Percentiles rank a stretch among this genome's conserved stretches.
Evolutionary conservation across 2,329 filamentous ascomycete species (phyloP).

Genomic region (Davidsoniella neocaledoniae): DNA sequence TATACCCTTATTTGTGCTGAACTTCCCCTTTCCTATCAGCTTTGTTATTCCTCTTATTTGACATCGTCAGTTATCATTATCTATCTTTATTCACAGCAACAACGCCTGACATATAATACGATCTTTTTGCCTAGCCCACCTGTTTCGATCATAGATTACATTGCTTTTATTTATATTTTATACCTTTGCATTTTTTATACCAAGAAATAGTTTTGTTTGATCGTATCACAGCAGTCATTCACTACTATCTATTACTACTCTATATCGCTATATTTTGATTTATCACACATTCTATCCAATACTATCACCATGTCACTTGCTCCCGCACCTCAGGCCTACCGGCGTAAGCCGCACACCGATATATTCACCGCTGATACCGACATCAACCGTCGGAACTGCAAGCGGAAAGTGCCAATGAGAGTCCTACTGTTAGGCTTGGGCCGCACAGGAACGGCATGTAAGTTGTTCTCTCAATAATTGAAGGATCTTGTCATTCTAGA

Average conservation of each 20-base stretch:
- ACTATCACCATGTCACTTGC: not conserved
- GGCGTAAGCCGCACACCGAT: conserved; percentile 30
- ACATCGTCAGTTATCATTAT: too few species aligned
- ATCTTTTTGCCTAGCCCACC: too few species aligned
- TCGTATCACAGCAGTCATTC: too few species aligned
- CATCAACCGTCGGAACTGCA: conserved; percentile 49
- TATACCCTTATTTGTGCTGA: too few species aligned
- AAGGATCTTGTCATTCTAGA: not conserved
- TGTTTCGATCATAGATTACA: too few species aligned
- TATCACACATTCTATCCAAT: not conserved
- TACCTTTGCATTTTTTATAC: too few species aligned
- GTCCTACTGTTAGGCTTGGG: conserved; percentile 54
- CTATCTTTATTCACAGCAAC: too few species aligned
- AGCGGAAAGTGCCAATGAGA: conserved; percentile 39
- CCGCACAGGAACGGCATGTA: conserved; percentile 54
- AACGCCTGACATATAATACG: too few species aligned
- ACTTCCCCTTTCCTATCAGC: too few species aligned
- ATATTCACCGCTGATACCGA: conserved; percentile 49
- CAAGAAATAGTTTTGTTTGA: too few species aligned
- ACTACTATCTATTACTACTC: not conserved
- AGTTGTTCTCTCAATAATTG: conserved; percentile 17
- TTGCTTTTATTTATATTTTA: too few species aligned
- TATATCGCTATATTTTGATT: not conserved
- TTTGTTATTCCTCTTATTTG: too few species aligned
- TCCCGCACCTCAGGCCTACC: not conserved